These are phyloP conservation scores for Baorangia bicolor DNA, from an alignment of 768 basidiomycete species.

Conservation along the genomic window DNA sequence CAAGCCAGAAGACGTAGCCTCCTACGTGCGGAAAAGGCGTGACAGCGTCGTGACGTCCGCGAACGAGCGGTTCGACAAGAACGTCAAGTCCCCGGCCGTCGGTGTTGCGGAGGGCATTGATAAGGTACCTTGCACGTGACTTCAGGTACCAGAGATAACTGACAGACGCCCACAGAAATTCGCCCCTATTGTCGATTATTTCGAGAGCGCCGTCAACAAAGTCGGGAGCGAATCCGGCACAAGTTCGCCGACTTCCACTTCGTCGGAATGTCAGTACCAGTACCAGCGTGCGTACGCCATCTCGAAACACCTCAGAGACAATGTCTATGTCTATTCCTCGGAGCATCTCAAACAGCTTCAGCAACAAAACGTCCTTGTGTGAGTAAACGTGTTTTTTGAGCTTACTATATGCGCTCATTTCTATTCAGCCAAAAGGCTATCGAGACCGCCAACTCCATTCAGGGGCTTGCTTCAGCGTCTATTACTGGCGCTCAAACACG, in stretches of 20 bases:
- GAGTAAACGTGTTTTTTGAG: slow-evolving; percentile 26
- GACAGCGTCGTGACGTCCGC: slow-evolving; percentile 54
- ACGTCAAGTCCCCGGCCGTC: slow-evolving; percentile 60
- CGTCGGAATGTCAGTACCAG: slow-evolving; percentile 67
- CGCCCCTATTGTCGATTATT: slow-evolving; percentile 71
- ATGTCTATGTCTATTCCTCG: slow-evolving; percentile 61
- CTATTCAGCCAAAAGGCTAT: slow-evolving; percentile 61
- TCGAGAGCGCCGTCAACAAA: slow-evolving; percentile 59
- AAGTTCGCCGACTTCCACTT: slow-evolving; percentile 43
- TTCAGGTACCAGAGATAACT: slow-evolving; percentile 8
- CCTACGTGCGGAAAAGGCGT: slow-evolving; percentile 55
- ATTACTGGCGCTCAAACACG: slow-evolving; percentile 53
- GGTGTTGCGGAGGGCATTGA: slow-evolving; percentile 68
- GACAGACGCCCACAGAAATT: slow-evolving; percentile 47
- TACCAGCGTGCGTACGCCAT: slow-evolving; percentile 73
- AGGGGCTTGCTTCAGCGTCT: slow-evolving; percentile 56
- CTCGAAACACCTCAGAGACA: slow-evolving; percentile 60
- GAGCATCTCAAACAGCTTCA: slow-evolving; percentile 73
- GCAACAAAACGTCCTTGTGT: slow-evolving; percentile 65
- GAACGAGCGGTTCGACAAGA: slow-evolving; percentile 65
- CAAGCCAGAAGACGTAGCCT: slow-evolving; percentile 68
- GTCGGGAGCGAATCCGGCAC: slow-evolving; percentile 45
- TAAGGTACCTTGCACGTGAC: slow-evolving; percentile 49
- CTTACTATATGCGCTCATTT: slow-evolving; percentile 6
- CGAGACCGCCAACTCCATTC: slow-evolving; percentile 64